phyloP scores from a whole-genome alignment of 352 stramenopile genomes.

The Globisporangium orthogonon region DNA sequence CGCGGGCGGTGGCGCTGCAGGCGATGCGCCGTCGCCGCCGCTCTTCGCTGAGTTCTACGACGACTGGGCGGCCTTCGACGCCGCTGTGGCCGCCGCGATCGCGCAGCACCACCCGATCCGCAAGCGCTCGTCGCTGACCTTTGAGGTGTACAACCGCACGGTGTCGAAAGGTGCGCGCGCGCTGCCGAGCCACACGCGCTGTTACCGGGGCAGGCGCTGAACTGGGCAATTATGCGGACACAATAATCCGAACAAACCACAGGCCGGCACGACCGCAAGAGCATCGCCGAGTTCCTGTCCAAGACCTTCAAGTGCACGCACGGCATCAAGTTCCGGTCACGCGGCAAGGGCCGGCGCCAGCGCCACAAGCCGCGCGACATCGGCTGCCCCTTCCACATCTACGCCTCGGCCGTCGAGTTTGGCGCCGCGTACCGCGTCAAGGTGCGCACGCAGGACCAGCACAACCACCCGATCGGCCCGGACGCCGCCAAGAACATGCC shows the following conservation, averaged over 20 bases:
- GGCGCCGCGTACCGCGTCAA: conserved; percentile 62
- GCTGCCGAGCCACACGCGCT: no score
- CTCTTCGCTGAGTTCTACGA: conserved; percentile 75
- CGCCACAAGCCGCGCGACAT: conserved; percentile 69
- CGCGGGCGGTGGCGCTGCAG: background rate
- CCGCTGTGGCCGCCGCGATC: conserved; percentile 48
- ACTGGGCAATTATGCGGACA: background rate
- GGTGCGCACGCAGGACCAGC: conserved; percentile 61
- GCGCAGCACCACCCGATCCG: conserved; percentile 68
- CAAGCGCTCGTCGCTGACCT: conserved; percentile 78
- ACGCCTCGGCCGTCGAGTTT: conserved; percentile 63
- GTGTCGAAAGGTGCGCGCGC: conserved; percentile 50
- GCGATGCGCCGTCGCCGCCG: conserved; percentile 12
- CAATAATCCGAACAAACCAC: no score
- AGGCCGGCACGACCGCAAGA: conserved; percentile 65
- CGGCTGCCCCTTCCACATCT: conserved; percentile 75
- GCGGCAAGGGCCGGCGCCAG: conserved; percentile 57
- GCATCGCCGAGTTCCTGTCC: conserved; percentile 66
- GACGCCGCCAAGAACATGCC: conserved; percentile 55
- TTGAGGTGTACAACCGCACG: conserved; percentile 83
- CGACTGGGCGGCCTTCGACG: conserved; percentile 67
- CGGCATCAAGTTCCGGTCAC: conserved; percentile 76
- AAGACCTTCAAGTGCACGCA: conserved; percentile 86
- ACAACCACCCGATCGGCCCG: conserved; percentile 72
- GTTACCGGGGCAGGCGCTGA: no score